A percentile compares a stretch with the other conserved stretches of the same genome.
Evolutionary conservation across 805 yeast genomes (phyloP).

Genomic region (Kluyveromyces nonfermentans): DNA sequence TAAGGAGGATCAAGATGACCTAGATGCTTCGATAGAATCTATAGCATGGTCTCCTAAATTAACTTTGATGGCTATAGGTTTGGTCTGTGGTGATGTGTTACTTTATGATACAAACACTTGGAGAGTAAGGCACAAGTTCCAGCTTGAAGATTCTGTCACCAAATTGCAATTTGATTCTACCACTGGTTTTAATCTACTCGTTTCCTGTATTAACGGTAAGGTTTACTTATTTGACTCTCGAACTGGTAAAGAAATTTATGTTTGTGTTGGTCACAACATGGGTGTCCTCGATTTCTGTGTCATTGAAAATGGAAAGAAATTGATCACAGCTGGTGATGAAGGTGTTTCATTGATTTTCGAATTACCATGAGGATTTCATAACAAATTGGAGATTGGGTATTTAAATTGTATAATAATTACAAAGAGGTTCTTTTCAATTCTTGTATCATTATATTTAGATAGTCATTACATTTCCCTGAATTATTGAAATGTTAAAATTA

Average conservation of each 20-base stretch:
- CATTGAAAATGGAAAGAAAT: conserved; percentile 52
- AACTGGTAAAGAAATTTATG: conserved; percentile 68
- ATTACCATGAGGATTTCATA: conserved; percentile 14
- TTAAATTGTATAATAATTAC: not conserved
- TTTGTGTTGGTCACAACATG: conserved; percentile 86
- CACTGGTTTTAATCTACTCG: conserved; percentile 48
- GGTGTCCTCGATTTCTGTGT: conserved; percentile 83
- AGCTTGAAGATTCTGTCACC: conserved; percentile 76
- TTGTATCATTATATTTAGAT: not conserved
- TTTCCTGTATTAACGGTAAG: conserved; percentile 75
- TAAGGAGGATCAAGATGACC: conserved; percentile 45
- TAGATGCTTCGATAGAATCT: conserved; percentile 68
- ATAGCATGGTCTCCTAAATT: conserved; percentile 65
- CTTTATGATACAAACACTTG: conserved; percentile 79
- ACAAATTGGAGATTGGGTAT: not conserved
- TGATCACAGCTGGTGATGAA: conserved; percentile 94
- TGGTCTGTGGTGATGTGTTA: conserved; percentile 80
- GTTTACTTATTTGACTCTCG: conserved; percentile 84
- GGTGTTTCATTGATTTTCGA: conserved; percentile 78
- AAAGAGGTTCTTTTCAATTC: too few relatives aligned
- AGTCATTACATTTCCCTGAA: not conserved
- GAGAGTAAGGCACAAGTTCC: conserved; percentile 68
- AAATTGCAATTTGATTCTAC: conserved; percentile 55
- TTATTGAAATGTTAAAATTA: too few relatives aligned
- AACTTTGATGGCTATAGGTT: conserved; percentile 72